phyloP scores from a whole-genome alignment of 108 stramenopile species.

The Cyclotella choctawhatcheeana region DNA sequence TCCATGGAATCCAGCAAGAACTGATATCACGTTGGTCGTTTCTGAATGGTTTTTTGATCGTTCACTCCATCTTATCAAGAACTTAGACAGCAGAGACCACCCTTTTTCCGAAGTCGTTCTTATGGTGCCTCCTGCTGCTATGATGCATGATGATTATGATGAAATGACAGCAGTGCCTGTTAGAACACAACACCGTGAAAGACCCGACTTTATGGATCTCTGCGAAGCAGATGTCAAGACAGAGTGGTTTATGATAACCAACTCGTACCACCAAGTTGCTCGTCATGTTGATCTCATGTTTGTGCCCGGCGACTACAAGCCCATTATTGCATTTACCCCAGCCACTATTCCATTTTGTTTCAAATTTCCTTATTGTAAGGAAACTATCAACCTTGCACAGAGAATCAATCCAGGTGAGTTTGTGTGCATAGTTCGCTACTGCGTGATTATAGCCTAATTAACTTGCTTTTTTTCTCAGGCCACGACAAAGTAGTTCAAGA shows the following conservation, averaged over 20 bases:
- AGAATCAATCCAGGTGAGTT: slow-evolving; percentile 61
- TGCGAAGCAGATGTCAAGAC: slow-evolving; percentile 68
- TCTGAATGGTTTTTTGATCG: slow-evolving; percentile 69
- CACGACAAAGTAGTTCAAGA: slow-evolving; percentile 59
- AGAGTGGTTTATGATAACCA: slow-evolving; percentile 76
- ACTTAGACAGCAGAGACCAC: slow-evolving; percentile 65
- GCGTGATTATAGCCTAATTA: too few species aligned
- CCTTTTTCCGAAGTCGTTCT: slow-evolving; percentile 69
- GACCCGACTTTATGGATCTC: slow-evolving; percentile 67
- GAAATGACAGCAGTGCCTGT: slow-evolving; percentile 54
- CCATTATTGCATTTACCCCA: slow-evolving; percentile 64
- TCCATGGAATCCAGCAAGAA: slow-evolving; percentile 64
- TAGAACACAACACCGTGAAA: slow-evolving; percentile 53
- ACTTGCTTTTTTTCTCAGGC: too few species aligned
- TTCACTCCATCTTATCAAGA: slow-evolving; percentile 50
- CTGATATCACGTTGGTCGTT: slow-evolving; percentile 61
- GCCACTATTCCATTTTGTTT: slow-evolving; percentile 64
- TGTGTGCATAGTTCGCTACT: too few species aligned
- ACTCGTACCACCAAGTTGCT: slow-evolving; percentile 70
- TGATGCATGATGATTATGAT: slow-evolving; percentile 55
- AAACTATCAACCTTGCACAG: slow-evolving; percentile 60
- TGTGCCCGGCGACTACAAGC: slow-evolving; percentile 59
- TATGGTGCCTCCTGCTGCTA: slow-evolving; percentile 57
- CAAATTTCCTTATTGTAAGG: slow-evolving; percentile 64
- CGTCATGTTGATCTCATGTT: slow-evolving; percentile 72